Evolutionary conservation across 1,284 basidiomycete genomes (phyloP), one percentile per base, ranked within the genome.

Genomic region (Leccinum griseonigrum): DNA sequence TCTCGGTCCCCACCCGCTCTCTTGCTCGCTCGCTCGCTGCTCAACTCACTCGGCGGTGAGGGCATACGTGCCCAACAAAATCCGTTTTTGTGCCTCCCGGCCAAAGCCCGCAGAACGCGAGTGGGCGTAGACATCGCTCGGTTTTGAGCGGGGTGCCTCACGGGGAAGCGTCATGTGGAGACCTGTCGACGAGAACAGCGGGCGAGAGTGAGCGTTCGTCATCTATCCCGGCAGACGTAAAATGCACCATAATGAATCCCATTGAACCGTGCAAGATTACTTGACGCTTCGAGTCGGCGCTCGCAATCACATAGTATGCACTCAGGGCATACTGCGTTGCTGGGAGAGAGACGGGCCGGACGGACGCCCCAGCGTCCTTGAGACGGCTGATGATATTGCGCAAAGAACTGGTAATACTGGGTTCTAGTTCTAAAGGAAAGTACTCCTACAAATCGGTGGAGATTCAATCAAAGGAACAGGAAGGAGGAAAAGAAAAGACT

Each of bases 271-370:
- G 92, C 94, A 46, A 99, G 79, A 71, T 97, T 98, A 66, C 93
- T 96, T 66, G 92, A 92, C 0, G 96, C 97, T 72, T 99, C 97
- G 22, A 26, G 22, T 26, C 22, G 0, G 97, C 95, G 63, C 88
- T 92, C 0, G 97, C 93, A 22, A 98, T 83, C 11, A 98, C 92
- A 71, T 99, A 99, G 79, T 99, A 99, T 4, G 95, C 92, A 58
- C 94, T 93, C 2, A 98, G 79, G 0, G 94, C 92, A 67, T 90
- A 91, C 1, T 77, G 78, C 0, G 93, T 92, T 2, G 84, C 83
- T 0, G 94, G 93, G 18, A 98, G 79, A 8, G 89, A 89, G 1
- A 98, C 86, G 0, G 92, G 83, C 0, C 87, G 75, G 18, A 98
- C 69, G 0, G 79, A 77, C 0, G 94, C 95, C 0, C 95, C 95